Conservation (phyloP, 2,329 filamentous ascomycete genomes). For the Fusarium phyllophilum region DNA sequence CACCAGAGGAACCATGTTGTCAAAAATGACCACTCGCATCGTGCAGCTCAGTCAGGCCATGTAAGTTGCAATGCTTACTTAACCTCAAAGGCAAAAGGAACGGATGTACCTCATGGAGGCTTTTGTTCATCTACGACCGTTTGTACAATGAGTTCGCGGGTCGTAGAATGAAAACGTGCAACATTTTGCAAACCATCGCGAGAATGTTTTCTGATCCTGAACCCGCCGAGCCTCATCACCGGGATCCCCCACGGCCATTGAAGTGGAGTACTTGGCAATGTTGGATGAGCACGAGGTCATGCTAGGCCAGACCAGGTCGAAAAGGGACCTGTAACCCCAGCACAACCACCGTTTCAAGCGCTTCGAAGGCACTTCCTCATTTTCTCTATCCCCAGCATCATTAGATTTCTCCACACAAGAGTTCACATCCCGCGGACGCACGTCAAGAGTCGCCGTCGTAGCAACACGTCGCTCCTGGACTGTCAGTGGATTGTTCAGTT, state of each 20-base stretch:
- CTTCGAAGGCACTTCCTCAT: conserved; percentile 18
- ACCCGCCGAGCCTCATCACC: conserved; percentile 34
- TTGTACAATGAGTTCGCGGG: conserved; percentile 3
- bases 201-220: conserved; percentile 29
- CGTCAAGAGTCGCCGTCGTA: conserved; percentile 35
- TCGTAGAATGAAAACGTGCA: background rate
- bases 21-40: conserved; percentile 15
- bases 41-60: conserved; percentile 17
- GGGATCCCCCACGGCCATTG: conserved; percentile 17
- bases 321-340: conserved; percentile 33
- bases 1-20: conserved; percentile 31
- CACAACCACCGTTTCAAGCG: conserved; percentile 33
- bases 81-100: background rate
- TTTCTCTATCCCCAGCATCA: conserved; percentile 34
- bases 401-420: conserved; percentile 39
- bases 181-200: conserved; percentile 15
- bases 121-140: conserved; percentile 27
- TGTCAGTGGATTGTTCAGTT: conserved; percentile 35
- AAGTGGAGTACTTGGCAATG: conserved; percentile 11
- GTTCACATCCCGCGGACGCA: conserved; percentile 40
- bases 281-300: conserved; percentile 20
- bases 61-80: conserved; percentile 22
- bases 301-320: conserved; percentile 14
- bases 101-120: conserved; percentile 2
- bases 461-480: conserved; percentile 42